Percentiles rank a stretch among this genome's conserved stretches.
These are phyloP conservation scores for Dothistroma pini DNA, from an alignment of 2,329 filamentous ascomycete species.

Conservation along the genomic window DNA sequence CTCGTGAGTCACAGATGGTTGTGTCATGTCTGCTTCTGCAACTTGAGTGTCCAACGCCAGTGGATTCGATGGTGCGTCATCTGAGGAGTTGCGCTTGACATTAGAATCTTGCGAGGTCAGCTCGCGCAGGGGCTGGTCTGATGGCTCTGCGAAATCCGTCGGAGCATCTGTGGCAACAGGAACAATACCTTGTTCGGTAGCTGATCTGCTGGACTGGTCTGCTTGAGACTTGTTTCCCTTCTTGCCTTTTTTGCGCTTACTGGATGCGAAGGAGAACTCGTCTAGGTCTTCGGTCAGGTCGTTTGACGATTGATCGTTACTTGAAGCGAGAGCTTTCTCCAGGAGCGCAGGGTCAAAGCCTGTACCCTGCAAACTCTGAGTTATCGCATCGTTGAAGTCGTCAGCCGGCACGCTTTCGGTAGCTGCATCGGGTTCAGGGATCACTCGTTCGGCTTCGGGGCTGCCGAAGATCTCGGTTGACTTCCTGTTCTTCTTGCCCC, in stretches of 20 bases:
- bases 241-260: slow-evolving; percentile 45
- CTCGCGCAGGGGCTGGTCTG: not conserved
- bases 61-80: not conserved
- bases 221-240: slow-evolving; percentile 41
- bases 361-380: slow-evolving; percentile 34
- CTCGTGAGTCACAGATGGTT: not conserved
- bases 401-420: slow-evolving; percentile 16
- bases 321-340: slow-evolving; percentile 35
- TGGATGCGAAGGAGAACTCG: slow-evolving; percentile 35
- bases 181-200: slow-evolving; percentile 21
- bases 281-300: slow-evolving; percentile 27
- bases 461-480: not conserved
- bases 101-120: not conserved
- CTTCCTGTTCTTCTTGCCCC: slow-evolving; percentile 34
- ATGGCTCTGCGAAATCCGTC: not conserved
- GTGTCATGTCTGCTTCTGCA: not conserved
- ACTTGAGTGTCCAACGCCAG: not conserved
- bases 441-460: not conserved
- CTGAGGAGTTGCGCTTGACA: not conserved
- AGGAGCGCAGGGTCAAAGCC: slow-evolving; percentile 36
- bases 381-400: slow-evolving; percentile 37
- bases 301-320: slow-evolving; percentile 25
- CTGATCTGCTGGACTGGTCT: slow-evolving; percentile 7
- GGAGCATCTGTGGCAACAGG: not conserved
- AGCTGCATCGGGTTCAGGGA: not conserved